Base-by-base conservation (phyloP, 2,329 filamentous ascomycete species). In the Cytospora piceicola region DNA sequence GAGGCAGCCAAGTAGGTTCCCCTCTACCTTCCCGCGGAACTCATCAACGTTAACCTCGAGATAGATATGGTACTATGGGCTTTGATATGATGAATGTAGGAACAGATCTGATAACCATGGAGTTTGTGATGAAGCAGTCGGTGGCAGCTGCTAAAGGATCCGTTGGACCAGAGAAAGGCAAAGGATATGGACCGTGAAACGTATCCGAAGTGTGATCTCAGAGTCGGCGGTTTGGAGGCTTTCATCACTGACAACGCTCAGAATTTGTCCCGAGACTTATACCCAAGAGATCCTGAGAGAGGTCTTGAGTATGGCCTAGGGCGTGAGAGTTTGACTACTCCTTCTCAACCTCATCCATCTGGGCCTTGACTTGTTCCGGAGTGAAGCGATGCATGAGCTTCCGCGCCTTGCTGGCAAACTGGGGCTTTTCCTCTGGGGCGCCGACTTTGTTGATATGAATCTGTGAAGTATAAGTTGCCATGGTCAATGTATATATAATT, bases 351-450 rank as follows among this genome's bases (percentile, higher is more conserved):
- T 82, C 77, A 71, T 93, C 86, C 89, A 94, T 92, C 74, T 88
- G 85, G 22, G 80, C 82, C 67, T 86, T 80, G 2, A 94, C 85
- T 66, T 93, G 84, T 5, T 87, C 84, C 30, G 83, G 78, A 0
- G 85, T 89, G 76, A 94, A 92, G 22, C 89, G 84, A 75, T 94
- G 91, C 90, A 94, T 94, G 57, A 94, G 79, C 75, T 93, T 93
- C 64, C 85, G 77, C 1, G 89, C 88, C 68, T 86, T 80, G 7
- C 83, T 82, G 1, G 85, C 85, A 4, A 82, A 83, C 63, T 80
- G 78, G 4, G 86, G 82, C 29, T 83, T 76, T 69, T 86, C 86
- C 60, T 82, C 80, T 14, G 79, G 78, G 1, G 81, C 75, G 9
- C 76, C 77, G 14, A 79, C 78, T 70, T 85, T 88, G 78, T 87